Percentiles rank a stretch among this genome's conserved stretches.
phyloP scores from a whole-genome alignment of 73 alveolate genomes.

The Paramecium primaurelia region DNA sequence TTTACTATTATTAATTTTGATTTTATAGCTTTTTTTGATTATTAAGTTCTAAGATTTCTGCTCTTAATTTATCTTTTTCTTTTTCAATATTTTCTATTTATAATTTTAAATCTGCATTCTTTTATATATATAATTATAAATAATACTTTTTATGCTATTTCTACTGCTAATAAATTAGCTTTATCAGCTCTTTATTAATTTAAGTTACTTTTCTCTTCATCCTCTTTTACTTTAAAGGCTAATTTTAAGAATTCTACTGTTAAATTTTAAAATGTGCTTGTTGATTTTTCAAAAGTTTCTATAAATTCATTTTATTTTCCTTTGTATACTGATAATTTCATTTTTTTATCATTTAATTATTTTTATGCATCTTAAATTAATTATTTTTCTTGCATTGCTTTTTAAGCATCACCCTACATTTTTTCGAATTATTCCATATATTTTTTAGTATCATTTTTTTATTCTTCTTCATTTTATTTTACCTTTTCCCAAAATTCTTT shows the following conservation, averaged over 20 bases:
- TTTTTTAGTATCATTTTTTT: conserved; percentile 1
- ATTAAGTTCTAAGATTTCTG: not conserved
- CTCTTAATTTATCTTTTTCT: conserved; percentile 27
- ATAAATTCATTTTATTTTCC: not conserved
- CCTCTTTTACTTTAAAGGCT: not conserved
- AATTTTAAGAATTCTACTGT: not conserved
- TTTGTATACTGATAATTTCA: not conserved
- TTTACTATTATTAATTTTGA: not conserved
- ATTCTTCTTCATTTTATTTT: not conserved
- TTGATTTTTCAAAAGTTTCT: not conserved
- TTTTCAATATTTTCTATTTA: not conserved
- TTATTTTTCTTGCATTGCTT: conserved; percentile 24
- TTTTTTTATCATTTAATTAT: conserved; percentile 16
- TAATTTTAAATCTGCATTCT: not conserved
- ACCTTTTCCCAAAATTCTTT: conserved; percentile 29
- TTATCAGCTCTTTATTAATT: conserved; percentile 20
- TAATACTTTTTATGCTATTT: not conserved
- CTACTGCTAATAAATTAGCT: not conserved
- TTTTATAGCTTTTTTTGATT: not conserved
- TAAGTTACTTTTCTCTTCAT: not conserved
- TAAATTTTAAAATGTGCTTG: not conserved
- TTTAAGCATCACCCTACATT: not conserved
- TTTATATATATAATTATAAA: not conserved
- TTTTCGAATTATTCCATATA: conserved; percentile 10
- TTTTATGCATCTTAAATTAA: not conserved